Evolutionary conservation across 139 green algal genomes (phyloP).

Genomic region (Chlamydomonas schloesseri): DNA sequence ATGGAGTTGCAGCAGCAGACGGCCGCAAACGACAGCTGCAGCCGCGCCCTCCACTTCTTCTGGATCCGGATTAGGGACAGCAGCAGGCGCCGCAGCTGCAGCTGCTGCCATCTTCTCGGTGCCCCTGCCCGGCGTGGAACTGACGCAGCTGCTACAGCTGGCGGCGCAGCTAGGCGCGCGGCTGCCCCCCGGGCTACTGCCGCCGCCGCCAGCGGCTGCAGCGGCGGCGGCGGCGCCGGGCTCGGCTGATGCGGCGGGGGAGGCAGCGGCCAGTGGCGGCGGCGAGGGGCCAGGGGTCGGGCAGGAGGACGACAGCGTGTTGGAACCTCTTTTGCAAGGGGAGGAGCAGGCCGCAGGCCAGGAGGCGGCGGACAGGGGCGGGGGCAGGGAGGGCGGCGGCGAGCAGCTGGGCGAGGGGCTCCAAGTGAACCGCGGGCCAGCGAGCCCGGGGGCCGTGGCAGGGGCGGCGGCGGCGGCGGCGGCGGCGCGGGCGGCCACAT

Average conservation of each 20-base stretch:
- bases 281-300: background rate
- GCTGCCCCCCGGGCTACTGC: background rate
- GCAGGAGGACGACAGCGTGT: background rate
- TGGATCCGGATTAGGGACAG: no score
- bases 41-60: no score
- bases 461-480: background rate
- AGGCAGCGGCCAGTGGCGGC: background rate
- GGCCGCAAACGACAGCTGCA: no score
- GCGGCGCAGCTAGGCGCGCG: background rate
- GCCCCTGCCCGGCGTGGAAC: background rate
- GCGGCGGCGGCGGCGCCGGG: background rate
- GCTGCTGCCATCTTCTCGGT: background rate
- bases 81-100: background rate
- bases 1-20: conserved; percentile 8
- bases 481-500: background rate
- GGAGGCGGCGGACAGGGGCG: background rate
- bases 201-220: background rate
- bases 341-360: background rate
- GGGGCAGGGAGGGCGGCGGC: background rate
- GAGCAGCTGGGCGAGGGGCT: background rate
- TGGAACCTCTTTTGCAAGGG: background rate
- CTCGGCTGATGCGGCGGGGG: background rate
- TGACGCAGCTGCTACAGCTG: conserved; percentile 3
- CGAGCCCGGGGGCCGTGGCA: background rate
- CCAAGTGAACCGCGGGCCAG: no score